Base-by-base conservation (phyloP, 306 rosid species). In the Castanopsis chinensis region DNA sequence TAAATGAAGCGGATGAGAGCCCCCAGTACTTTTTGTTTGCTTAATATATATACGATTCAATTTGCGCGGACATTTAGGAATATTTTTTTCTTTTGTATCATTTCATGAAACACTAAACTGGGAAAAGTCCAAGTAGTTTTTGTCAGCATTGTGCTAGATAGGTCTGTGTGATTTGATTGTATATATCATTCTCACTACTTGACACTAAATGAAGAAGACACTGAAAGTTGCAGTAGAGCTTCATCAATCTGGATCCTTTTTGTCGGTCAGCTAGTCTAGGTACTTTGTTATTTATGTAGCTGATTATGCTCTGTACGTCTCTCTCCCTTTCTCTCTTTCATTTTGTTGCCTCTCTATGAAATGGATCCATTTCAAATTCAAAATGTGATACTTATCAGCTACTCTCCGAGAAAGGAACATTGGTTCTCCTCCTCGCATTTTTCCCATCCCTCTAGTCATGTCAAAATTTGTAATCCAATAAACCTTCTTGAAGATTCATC, bases 401-500 rank as follows among this genome's bases (percentile, higher is more conserved):
- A 37, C 45, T 37, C 45, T 37, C 11, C 45, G 45, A 37, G 11
- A 37, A 10, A 37, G 45, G 45, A 37, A 37, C 49, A 79, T 37
- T 15, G 71, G 41, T 73, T 74, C 76, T 54, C 17, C 73, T 71
- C 68, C 58, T 43, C 54, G 45, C 64, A 45, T 60, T 79, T 79
- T 13, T 23, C 12, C 25, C 4, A 32, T 13, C 55, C 52, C 77
- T 61, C 60, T 52, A 43, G 71, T 55, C 71, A 72, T 81, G 71
- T 83, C 49, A 83, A 82, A 74, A 60, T 77, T 78, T 79, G 77
- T 63, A 69, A 75, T 77, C 81, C 90, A 75, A 84, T 81, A 83
- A 82, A 84, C 68, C 80, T 77, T 61, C 33, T 71, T 65, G 73
- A 41, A 60, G n/a, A 15, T 58, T 60, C 78, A 60, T 32, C 69